Conservation (phyloP, 176 grass and related monocot species). For the Poa pratensis region DNA sequence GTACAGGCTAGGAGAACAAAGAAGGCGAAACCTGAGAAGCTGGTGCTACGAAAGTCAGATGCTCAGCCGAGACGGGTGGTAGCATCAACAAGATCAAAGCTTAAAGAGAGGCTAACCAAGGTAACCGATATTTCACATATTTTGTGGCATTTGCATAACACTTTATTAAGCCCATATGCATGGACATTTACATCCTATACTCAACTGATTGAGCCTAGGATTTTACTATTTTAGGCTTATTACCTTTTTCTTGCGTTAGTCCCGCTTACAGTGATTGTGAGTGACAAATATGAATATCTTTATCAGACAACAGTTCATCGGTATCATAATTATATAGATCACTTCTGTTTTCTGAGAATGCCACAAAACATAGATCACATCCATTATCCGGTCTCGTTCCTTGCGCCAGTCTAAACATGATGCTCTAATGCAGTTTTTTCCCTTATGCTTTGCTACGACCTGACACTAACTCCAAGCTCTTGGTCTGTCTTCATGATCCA, state of each 20-base stretch:
- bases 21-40: slow-evolving; percentile 34
- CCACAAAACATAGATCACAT: background rate
- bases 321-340: background rate
- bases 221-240: background rate
- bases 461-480: slow-evolving; percentile 14
- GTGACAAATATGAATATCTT: background rate
- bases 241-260: background rate
- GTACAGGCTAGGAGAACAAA: slow-evolving; percentile 16
- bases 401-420: background rate
- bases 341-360: background rate
- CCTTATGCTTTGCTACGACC: background rate
- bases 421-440: background rate
- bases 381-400: background rate
- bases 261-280: background rate
- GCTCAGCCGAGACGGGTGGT: slow-evolving; percentile 26
- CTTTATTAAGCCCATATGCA: background rate
- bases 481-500: background rate
- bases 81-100: slow-evolving; percentile 55
- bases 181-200: slow-evolving; percentile 12
- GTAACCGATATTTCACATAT: slow-evolving; percentile 41
- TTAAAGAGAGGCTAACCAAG: slow-evolving; percentile 79
- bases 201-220: background rate
- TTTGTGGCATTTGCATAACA: background rate
- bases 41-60: slow-evolving; percentile 25
- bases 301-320: background rate